Base-by-base conservation (phyloP, 768 basidiomycete genomes). In the Lanmaoa rubissima region DNA sequence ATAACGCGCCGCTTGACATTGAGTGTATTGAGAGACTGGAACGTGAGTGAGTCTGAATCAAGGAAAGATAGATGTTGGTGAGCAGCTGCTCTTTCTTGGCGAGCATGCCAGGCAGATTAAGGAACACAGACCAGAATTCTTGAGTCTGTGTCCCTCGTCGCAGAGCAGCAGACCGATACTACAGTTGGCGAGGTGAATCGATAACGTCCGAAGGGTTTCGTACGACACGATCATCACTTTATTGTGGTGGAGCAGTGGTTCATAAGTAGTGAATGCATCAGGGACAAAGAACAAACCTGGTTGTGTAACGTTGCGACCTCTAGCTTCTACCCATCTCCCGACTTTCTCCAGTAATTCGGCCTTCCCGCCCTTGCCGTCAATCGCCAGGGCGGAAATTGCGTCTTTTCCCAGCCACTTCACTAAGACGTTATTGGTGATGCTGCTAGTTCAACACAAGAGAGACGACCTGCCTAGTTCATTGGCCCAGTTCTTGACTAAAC, bases 161-260 rank as follows among this genome's bases (percentile, higher is more conserved):
- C 94, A 96, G 32, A 99, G 82, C n/a, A 99, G 74, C 16, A 99
- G 74, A 2, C 97, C 97, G 46, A 99, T 90, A 50, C 79, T 85
- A 60, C 90, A 92, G 54, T 81, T 83, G 4, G 86, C 85, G 12
- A 98, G 79, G 65, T 95, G 84, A 0, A 73, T 84, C 9, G 86
- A 81, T 13, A 98, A 76, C 5, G 88, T 88, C 19, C 96, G 85
- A 50, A 99, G 80, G 0, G 93, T 96, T 71, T 99, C 96, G 62
- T 99, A 99, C 0, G 97, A 98, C 6, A 97, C 94, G 61, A 99
- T 98, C 91, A 99, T 93, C 44, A 98, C 96, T 95, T 58, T 0
- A 32, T 41, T n/a, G 51, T 31, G 26, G 14, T 36, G 17, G 34
- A 28, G 36, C 35, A 9, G 43, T 51, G 24, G 52, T 44, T 32